Conservation (phyloP, 2,329 filamentous ascomycete genomes). For the Cladobotryum protrusum region DNA sequence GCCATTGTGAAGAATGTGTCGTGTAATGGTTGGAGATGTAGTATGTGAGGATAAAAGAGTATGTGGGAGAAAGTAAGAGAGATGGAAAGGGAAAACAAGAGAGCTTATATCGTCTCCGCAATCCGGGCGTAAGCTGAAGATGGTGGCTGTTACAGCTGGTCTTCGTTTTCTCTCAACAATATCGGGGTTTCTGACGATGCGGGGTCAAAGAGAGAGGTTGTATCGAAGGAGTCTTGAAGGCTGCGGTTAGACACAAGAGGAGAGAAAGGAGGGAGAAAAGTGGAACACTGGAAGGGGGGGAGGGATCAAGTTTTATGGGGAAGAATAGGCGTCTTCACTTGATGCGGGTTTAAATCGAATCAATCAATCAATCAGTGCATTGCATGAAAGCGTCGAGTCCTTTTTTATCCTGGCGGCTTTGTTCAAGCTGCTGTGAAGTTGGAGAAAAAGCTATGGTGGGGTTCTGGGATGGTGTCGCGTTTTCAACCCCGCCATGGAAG, state of each 20-base stretch:
- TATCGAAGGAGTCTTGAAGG: no score
- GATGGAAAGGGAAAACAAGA: not conserved
- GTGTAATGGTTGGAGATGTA: not conserved
- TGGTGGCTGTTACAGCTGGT: no score
- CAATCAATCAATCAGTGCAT: not conserved
- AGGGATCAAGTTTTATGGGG: not conserved
- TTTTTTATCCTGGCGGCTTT: no score
- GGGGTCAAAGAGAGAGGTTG: no score
- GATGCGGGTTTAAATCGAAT: not conserved
- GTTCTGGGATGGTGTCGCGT: not conserved
- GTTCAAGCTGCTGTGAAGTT: no score
- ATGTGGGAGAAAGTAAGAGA: not conserved
- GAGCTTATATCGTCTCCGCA: not conserved
- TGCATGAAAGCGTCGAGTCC: not conserved
- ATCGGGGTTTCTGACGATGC: no score
- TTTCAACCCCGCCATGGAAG: conserved; percentile 8
- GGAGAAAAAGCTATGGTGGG: not conserved
- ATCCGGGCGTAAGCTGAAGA: not conserved
- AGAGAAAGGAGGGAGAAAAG: not conserved
- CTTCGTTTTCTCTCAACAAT: no score
- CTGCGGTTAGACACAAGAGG: not conserved
- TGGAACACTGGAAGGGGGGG: not conserved
- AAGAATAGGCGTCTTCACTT: not conserved
- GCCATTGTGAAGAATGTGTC: conserved; percentile 29
- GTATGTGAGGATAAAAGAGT: not conserved